Percentiles rank a stretch among this genome's conserved stretches.
These are phyloP conservation scores for Syncephalis fuscata DNA, from an alignment of 371 early-diverging fungal species.

Conservation along the genomic window DNA sequence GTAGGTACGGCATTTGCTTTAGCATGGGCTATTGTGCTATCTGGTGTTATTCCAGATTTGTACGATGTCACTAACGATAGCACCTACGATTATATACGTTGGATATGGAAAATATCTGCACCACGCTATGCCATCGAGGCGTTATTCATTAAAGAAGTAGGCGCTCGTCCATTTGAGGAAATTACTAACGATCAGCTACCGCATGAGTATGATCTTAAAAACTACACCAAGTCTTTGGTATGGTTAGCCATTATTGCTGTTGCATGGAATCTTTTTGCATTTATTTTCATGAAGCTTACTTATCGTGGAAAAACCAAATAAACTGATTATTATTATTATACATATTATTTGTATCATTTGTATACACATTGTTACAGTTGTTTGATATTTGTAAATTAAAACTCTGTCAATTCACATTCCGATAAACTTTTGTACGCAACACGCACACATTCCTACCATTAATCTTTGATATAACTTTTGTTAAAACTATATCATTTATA, in stretches of 20 bases:
- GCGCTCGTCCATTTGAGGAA: conserved; percentile 14
- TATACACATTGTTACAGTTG: neutral
- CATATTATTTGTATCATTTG: neutral
- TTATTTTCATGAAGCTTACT: conserved; percentile 21
- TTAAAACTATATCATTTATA: too few relatives aligned
- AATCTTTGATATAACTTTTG: too few relatives aligned
- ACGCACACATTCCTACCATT: too few relatives aligned
- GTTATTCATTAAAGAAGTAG: conserved; percentile 22
- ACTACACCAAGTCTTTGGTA: conserved; percentile 4
- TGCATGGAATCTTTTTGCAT: conserved; percentile 21
- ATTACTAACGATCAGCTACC: conserved; percentile 8
- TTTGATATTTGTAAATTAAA: neutral
- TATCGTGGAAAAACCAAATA: conserved; percentile 22
- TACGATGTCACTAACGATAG: conserved; percentile 11
- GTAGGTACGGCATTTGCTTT: conserved; percentile 23
- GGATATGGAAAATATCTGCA: conserved; percentile 23
- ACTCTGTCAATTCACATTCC: too few relatives aligned
- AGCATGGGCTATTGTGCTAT: conserved; percentile 21
- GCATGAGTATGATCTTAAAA: conserved; percentile 6
- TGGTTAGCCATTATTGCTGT: conserved; percentile 10
- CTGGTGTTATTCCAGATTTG: conserved; percentile 23
- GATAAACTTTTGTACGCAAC: too few relatives aligned
- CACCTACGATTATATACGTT: conserved; percentile 3
- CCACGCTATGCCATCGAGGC: conserved; percentile 32
- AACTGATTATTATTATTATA: conserved; percentile 1